These are phyloP conservation scores for Pseudohalonectria lignicola DNA, from an alignment of 2,329 filamentous ascomycete species.

Conservation along the genomic window DNA sequence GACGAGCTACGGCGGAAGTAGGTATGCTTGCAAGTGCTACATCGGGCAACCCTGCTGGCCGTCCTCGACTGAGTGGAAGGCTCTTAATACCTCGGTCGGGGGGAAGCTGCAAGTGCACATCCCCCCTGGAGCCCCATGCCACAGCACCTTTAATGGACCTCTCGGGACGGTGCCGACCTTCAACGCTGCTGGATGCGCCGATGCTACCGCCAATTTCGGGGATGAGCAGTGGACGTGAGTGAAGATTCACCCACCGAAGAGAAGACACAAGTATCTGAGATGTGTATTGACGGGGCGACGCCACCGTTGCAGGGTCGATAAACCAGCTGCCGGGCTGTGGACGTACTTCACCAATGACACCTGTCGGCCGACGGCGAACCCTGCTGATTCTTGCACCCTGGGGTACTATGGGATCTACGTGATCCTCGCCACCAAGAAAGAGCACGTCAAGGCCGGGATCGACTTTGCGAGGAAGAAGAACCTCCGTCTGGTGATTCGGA, in stretches of 20 bases:
- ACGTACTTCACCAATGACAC: constrained; percentile 1
- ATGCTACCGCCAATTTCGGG: constrained; percentile 16
- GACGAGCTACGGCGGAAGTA: constrained; percentile 6
- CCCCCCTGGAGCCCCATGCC: constrained; percentile 19
- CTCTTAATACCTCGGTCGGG: constrained; percentile 22
- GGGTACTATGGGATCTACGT: constrained; percentile 25
- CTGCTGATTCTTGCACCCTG: constrained; percentile 20
- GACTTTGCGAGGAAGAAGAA: constrained; percentile 32
- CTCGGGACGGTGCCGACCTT: constrained; percentile 25
- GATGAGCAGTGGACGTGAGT: constrained; percentile 26
- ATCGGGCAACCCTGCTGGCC: constrained; percentile 15
- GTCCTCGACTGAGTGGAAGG: constrained; percentile 8
- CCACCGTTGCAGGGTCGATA: background rate
- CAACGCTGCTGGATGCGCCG: constrained; percentile 19
- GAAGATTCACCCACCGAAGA: no score
- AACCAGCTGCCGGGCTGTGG: background rate
- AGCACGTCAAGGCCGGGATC: constrained; percentile 18
- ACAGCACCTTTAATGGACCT: constrained; percentile 24
- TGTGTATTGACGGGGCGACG: no score
- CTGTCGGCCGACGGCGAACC: constrained; percentile 22
- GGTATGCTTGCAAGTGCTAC: constrained; percentile 16
- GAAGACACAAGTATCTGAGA: no score
- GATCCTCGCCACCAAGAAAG: constrained; percentile 12
- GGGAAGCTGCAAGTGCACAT: constrained; percentile 22
- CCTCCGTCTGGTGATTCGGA: constrained; percentile 41